Evolutionary conservation across 306 rosid genomes (phyloP).

Genomic region (Cucumis cinereus): DNA sequence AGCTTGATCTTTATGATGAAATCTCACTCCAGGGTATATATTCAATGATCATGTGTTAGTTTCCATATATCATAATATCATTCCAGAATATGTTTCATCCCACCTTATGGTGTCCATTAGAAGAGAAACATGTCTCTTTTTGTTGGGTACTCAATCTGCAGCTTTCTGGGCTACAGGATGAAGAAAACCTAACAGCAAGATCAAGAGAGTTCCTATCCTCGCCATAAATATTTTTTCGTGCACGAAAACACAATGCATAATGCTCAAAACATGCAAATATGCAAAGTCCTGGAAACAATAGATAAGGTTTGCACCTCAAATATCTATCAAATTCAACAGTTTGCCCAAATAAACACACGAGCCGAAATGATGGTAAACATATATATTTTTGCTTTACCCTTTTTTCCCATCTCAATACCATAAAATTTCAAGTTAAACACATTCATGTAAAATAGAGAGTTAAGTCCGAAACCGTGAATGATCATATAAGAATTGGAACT

Average conservation of each 20-base stretch:
- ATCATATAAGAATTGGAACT: neutral
- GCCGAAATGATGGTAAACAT: neutral
- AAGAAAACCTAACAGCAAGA: neutral
- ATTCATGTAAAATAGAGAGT: conserved; percentile 6
- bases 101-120: neutral
- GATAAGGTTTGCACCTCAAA: conserved; percentile 4
- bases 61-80: too few species aligned
- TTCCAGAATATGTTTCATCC: neutral
- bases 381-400: neutral
- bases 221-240: neutral
- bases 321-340: neutral
- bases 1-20: neutral
- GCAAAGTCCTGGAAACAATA: neutral
- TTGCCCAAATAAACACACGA: neutral
- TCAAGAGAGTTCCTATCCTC: neutral
- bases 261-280: neutral
- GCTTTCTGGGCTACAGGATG: neutral
- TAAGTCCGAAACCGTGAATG: neutral
- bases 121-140: neutral
- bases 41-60: neutral
- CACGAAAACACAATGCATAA: neutral
- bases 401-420: neutral
- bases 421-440: neutral
- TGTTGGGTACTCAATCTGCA: neutral
- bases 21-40: neutral